phyloP scores from a whole-genome alignment of 2,329 filamentous ascomycete genomes.

The Alternaria brassicae region DNA sequence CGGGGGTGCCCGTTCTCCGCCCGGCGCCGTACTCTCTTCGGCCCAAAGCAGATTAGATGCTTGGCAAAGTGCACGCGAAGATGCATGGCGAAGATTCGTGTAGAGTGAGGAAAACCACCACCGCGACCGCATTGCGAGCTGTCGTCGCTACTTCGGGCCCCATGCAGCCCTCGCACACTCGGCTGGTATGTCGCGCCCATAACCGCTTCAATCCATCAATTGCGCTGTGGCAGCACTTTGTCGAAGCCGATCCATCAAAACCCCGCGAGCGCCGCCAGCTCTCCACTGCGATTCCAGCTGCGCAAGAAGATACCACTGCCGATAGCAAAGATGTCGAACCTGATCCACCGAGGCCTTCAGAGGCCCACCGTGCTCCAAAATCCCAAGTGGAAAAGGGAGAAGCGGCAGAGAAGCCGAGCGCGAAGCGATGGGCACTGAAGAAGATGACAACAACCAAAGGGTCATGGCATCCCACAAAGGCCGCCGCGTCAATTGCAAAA shows the following conservation, averaged over 20 bases:
- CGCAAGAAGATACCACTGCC: not conserved
- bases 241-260: slow-evolving; percentile 22
- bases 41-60: slow-evolving; percentile 23
- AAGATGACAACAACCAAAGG: slow-evolving; percentile 10
- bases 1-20: slow-evolving; percentile 24
- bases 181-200: slow-evolving; percentile 42
- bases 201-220: slow-evolving; percentile 43
- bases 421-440: not conserved
- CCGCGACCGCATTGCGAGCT: slow-evolving; percentile 4
- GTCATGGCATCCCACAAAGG: not conserved
- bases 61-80: slow-evolving; percentile 19
- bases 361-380: not conserved
- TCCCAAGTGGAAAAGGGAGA: not conserved
- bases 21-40: slow-evolving; percentile 6
- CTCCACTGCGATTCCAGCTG: slow-evolving; percentile 22
- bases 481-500: slow-evolving; percentile 5
- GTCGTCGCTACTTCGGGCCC: slow-evolving; percentile 19
- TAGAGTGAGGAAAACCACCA: not conserved
- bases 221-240: slow-evolving; percentile 46
- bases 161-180: slow-evolving; percentile 36
- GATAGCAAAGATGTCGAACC: not conserved
- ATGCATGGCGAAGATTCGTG: slow-evolving; percentile 9
- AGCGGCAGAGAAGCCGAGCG: not conserved
- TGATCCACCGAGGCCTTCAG: too few species aligned
- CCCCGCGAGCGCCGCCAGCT: slow-evolving; percentile 25